phyloP scores from a whole-genome alignment of 768 basidiomycete species.

The Trametes meyenii region DNA sequence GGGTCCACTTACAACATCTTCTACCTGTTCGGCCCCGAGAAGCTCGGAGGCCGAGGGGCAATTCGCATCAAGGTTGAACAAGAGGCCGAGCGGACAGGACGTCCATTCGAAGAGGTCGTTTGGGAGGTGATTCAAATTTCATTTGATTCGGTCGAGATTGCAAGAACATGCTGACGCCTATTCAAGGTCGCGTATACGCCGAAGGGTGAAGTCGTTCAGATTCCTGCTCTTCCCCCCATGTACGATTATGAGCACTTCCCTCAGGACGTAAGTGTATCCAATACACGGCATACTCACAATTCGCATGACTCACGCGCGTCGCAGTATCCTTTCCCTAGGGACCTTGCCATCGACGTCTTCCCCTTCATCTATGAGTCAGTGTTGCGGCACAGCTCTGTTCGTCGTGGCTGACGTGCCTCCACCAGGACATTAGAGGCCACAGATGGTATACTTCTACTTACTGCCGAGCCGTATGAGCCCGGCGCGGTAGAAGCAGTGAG shows the following conservation, averaged over 20 bases:
- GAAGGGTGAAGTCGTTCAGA: conserved; percentile 11
- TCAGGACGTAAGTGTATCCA: background rate
- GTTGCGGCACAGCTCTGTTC: background rate
- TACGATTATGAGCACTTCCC: conserved; percentile 26
- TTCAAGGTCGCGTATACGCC: background rate
- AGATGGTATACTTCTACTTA: conserved; percentile 15
- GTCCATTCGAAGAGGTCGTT: background rate
- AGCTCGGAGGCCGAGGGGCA: conserved; percentile 18
- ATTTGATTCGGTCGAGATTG: background rate
- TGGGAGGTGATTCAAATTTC: conserved; percentile 1
- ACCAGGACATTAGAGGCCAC: background rate
- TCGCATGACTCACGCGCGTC: too few relatives aligned
- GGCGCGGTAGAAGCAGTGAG: conserved; percentile 1
- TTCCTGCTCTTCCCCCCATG: conserved; percentile 28
- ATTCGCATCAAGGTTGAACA: conserved; percentile 13
- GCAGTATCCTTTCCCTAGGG: background rate
- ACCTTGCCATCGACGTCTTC: background rate
- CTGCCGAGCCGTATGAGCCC: conserved; percentile 14
- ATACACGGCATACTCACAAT: background rate
- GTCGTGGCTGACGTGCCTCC: background rate
- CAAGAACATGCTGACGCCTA: background rate
- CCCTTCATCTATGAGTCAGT: conserved; percentile 14
- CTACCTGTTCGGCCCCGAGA: conserved; percentile 14
- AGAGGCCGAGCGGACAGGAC: conserved; percentile 7
- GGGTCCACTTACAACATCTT: background rate